phyloP scores from a whole-genome alignment of 495 filamentous ascomycete genomes.

The Hypoxylon lenormandii region DNA sequence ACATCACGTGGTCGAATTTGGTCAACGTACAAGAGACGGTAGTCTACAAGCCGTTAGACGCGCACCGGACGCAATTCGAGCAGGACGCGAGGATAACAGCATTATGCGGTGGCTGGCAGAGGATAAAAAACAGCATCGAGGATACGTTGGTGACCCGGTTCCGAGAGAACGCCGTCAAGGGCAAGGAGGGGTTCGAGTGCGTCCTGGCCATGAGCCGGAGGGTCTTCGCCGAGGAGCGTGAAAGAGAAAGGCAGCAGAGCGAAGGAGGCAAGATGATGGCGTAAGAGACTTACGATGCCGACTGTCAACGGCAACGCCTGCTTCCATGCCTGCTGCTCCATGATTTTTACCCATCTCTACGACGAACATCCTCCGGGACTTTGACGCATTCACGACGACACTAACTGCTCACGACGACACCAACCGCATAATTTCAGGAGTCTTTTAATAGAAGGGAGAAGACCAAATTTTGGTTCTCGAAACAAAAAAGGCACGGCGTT shows the following conservation, averaged over 20 bases:
- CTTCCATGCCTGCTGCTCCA: too few relatives aligned
- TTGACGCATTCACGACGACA: constrained; percentile 3
- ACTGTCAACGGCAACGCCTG: neutral
- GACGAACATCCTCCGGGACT: constrained; percentile 5
- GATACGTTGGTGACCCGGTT: constrained; percentile 89
- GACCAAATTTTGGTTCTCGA: constrained; percentile 24
- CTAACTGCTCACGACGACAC: constrained; percentile 43
- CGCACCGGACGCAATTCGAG: constrained; percentile 77
- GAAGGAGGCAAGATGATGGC: constrained; percentile 45
- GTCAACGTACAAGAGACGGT: constrained; percentile 91
- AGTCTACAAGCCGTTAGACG: constrained; percentile 75
- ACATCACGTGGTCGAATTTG: constrained; percentile 89
- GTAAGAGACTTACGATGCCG: constrained; percentile 21
- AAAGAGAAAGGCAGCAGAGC: constrained; percentile 61
- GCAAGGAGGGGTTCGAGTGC: constrained; percentile 90
- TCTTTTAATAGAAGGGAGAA: constrained; percentile 16
- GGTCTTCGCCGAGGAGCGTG: constrained; percentile 89
- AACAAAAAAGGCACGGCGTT: constrained; percentile 52
- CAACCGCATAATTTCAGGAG: constrained; percentile 45
- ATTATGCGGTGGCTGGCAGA: constrained; percentile 94
- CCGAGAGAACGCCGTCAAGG: constrained; percentile 86
- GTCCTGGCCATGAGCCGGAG: constrained; percentile 93
- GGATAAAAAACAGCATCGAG: constrained; percentile 92
- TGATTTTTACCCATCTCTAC: constrained; percentile 2
- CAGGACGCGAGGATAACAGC: constrained; percentile 94